Base-by-base conservation (phyloP, 805 yeast species). In the Metschnikowia baotianmanensis region DNA sequence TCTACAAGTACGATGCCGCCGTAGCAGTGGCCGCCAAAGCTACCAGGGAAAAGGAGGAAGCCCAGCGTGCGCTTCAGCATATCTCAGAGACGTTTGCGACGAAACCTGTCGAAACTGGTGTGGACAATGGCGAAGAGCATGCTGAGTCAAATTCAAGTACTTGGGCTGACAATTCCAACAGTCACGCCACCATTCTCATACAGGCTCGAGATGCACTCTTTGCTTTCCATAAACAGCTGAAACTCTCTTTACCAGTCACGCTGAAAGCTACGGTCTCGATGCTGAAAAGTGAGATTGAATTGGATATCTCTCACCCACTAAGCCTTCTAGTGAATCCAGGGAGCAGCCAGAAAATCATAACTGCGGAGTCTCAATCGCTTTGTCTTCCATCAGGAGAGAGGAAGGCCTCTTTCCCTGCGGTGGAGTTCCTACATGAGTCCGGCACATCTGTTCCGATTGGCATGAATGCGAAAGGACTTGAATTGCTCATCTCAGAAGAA, bases 1-100 rank as follows among this genome's bases (percentile, higher is more conserved):
- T 89, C 29, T 90, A 88, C 54, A 83, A 82, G 55, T 86, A 86
- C 48, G 98, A 90, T 58, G 96, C 97, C 0, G 95, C 96, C 2
- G 80, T 85, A 3, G 69, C 90, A 41, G 96, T 90, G 1, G 95
- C 91, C 1, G 81, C 95, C 0, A 72, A 74, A 24, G 79, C 87
- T 1, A 67, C 83, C n/a, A 71, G 72, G 40, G 96, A 90, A 52
- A 67, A 89, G 29, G 95, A 87, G 46, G 86, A 80, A 33, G 83
- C 90, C 2, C 72, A 74, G 45, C 57, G 56, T n/a, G 88, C 89
- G 2, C 65, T 89, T 40, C 76, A 78, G 36, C 71, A 76, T 39
- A 61, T 86, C 40, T 65, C 80, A 1, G 59, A 45, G 37, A 19
- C 47, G 5, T 39, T 51, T 23, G 53, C 52, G 3, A 7, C 42